Percentiles rank a stretch among this genome's conserved stretches.
These are phyloP conservation scores for Ganoderma sinense DNA, from an alignment of 1,284 basidiomycete genomes.

Conservation along the genomic window DNA sequence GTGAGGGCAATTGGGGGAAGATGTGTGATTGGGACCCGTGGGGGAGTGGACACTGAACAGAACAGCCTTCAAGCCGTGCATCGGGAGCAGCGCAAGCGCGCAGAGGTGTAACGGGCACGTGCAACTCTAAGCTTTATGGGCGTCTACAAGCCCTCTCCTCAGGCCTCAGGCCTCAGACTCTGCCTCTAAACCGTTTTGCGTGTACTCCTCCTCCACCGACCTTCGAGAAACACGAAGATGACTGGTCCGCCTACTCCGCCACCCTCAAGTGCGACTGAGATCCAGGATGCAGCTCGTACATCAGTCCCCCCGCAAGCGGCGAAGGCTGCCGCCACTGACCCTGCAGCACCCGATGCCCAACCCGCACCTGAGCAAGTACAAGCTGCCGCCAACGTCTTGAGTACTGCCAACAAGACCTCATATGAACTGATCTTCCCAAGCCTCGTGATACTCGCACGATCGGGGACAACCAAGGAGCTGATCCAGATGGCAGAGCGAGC, in stretches of 20 bases:
- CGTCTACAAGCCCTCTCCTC: slow-evolving; percentile 21
- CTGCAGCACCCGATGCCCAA: slow-evolving; percentile 34
- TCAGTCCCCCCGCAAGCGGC: slow-evolving; percentile 24
- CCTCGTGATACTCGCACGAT: slow-evolving; percentile 52
- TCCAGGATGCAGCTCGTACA: slow-evolving; percentile 50
- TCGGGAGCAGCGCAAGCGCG: slow-evolving; percentile 10
- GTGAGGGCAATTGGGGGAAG: background rate
- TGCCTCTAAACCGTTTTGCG: background rate
- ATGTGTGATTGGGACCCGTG: no score
- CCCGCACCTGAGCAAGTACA: slow-evolving; percentile 23
- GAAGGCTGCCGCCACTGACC: slow-evolving; percentile 9
- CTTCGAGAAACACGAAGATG: slow-evolving; percentile 39
- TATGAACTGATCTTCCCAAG: slow-evolving; percentile 46
- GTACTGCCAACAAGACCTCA: slow-evolving; percentile 14
- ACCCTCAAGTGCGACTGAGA: slow-evolving; percentile 59
- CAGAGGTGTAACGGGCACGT: slow-evolving; percentile 16
- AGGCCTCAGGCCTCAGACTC: slow-evolving; percentile 6
- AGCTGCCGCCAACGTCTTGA: slow-evolving; percentile 17
- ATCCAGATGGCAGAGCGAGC: slow-evolving; percentile 55
- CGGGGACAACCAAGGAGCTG: slow-evolving; percentile 52
- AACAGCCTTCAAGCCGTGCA: slow-evolving; percentile 22
- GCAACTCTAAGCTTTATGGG: slow-evolving; percentile 12
- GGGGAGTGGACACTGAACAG: background rate
- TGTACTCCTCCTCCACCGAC: background rate
- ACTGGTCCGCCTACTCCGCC: slow-evolving; percentile 66